A percentile compares a stretch with the other conserved stretches of the same genome.
Conservation (phyloP, 2,329 filamentous ascomycete genomes). For the Triangularia verruculosa region DNA sequence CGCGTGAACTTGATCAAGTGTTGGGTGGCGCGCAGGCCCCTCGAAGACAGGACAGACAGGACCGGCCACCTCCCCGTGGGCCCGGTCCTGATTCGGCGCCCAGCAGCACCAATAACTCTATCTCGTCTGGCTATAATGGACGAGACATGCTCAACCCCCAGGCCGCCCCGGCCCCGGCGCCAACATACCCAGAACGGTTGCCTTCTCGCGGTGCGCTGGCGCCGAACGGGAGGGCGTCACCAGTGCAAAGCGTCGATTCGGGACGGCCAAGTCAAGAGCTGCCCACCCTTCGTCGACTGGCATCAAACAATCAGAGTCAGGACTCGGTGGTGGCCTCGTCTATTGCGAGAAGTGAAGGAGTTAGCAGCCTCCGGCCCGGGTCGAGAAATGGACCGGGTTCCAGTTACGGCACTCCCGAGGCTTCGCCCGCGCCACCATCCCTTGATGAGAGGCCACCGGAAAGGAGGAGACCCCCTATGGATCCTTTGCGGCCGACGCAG, state of each 20-base stretch:
- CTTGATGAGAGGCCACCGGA: conserved; percentile 54
- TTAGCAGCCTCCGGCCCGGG: conserved; percentile 47
- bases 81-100: conserved; percentile 22
- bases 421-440: conserved; percentile 29
- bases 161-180: conserved; percentile 3
- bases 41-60: conserved; percentile 23
- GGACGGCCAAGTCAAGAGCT: conserved; percentile 41
- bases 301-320: conserved; percentile 54
- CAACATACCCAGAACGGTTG: conserved; percentile 21
- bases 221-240: conserved; percentile 42
- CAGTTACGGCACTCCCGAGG: conserved; percentile 29
- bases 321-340: conserved; percentile 54
- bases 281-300: conserved; percentile 45
- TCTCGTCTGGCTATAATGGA: conserved; percentile 32
- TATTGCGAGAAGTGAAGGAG: conserved; percentile 50
- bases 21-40: conserved; percentile 49
- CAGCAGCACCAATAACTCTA: conserved; percentile 26
- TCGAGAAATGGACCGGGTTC: conserved; percentile 47
- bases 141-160: conserved; percentile 19
- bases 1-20: conserved; percentile 72
- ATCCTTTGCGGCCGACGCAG: conserved; percentile 50
- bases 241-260: conserved; percentile 52
- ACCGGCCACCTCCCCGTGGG: conserved; percentile 29
- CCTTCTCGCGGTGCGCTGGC: conserved; percentile 33
- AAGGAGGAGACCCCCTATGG: conserved; percentile 65